Evolutionary conservation across 2,329 filamentous ascomycete genomes (phyloP).

Genomic region (Corniculantispora saksenae): DNA sequence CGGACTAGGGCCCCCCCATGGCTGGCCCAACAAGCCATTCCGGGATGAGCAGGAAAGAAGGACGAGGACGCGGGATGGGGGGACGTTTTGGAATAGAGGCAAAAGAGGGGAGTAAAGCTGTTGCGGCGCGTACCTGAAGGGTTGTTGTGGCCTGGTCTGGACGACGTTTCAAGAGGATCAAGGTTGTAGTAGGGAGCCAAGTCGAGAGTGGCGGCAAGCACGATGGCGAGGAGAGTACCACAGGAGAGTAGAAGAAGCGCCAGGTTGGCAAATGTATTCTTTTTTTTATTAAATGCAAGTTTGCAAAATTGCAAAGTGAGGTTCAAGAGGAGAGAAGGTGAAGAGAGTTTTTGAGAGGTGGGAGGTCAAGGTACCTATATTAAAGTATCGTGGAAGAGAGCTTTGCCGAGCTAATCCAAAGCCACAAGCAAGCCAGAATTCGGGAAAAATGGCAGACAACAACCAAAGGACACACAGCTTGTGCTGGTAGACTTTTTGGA

Average conservation of each 20-base stretch:
- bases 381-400: neutral
- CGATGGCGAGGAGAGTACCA: constrained; percentile 2
- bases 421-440: no score
- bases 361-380: constrained; percentile 2
- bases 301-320: neutral
- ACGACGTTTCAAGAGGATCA: constrained; percentile 4
- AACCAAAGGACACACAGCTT: neutral
- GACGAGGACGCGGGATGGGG: neutral
- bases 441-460: neutral
- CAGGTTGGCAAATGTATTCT: neutral
- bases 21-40: constrained; percentile 10
- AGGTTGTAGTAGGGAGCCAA: constrained; percentile 7
- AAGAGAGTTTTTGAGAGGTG: neutral
- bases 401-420: constrained; percentile 6
- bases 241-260: constrained; percentile 7
- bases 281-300: neutral
- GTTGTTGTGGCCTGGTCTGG: constrained; percentile 3
- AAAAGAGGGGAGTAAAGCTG: neutral
- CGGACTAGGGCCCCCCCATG: neutral
- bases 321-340: neutral
- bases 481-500: neutral
- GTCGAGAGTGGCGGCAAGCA: constrained; percentile 13
- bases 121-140: constrained; percentile 1
- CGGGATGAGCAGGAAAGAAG: constrained; percentile 3
- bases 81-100: constrained; percentile 10